Base-by-base conservation (phyloP, 306 rosid genomes). In the Fagus sylvatica region DNA sequence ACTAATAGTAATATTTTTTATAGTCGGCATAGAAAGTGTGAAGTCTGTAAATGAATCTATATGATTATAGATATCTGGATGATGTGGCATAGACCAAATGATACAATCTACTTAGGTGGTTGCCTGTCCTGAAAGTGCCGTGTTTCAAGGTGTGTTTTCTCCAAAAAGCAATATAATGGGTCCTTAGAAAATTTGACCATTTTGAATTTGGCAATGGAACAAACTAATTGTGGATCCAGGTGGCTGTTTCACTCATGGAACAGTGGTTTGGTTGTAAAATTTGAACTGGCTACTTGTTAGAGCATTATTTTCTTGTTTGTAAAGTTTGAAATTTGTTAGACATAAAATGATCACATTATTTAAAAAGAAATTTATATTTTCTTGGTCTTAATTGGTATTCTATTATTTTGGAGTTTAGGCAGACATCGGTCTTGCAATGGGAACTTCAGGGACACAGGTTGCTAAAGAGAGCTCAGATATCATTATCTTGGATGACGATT, bases 391-490 rank as follows among this genome's bases (percentile, higher is more conserved):
- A 37, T 79, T 41, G 34, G 57, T 41, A 33, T 73, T 81, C 36
- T 60, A 32, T 72, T n/a, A 53, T 74, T 76, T 75, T 74, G 62
- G 83, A 66, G 53, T 82, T 71, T 79, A 93, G 98, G 96, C 98
- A 4, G 96, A 89, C 79, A 94, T 94, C 65, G 95, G 97, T 80
- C 91, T 94, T 85, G 93, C 97, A 75, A 90, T 94, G 98, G 96
- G 95, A n/a, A 94, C 92, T 42, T 83, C 74, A 82, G 98, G 98
- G 40, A 92, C 98, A 36, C 90, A 90, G 84, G 96, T 92, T 78
- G 96, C 98, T 30, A 94, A 94, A 83, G 97, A 94, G 81, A 94
- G 91, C 83, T 94, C 96, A 8, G 98, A 90, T 82, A 85, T 94
- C 70, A 89, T 94, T 75, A 94, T 94, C 81, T 87, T 94, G 89